phyloP scores from a whole-genome alignment of 169 alveolate genomes.

The Plasmodium berghei region DNA sequence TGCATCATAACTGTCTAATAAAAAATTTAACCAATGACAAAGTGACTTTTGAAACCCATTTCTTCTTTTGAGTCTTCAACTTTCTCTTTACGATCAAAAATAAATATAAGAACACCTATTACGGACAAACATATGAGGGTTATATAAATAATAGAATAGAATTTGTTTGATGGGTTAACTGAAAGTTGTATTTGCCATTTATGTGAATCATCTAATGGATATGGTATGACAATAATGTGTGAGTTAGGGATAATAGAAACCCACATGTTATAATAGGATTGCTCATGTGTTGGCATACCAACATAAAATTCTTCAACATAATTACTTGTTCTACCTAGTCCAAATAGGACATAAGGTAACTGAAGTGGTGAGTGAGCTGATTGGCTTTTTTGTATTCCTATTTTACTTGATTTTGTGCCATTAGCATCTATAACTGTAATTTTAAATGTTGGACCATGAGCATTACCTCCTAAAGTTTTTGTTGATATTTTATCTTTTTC shows the following conservation, averaged over 20 bases:
- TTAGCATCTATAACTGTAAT: constrained; percentile 85
- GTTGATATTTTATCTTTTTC: constrained; percentile 60
- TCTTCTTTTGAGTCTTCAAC: constrained; percentile 83
- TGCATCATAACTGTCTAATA: too few relatives aligned
- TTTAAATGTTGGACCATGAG: constrained; percentile 84
- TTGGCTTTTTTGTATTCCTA: constrained; percentile 79
- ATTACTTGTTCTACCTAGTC: constrained; percentile 90
- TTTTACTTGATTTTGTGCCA: constrained; percentile 81
- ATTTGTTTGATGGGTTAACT: constrained; percentile 83
- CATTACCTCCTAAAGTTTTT: constrained; percentile 62
- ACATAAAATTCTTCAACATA: constrained; percentile 90
- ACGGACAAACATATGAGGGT: constrained; percentile 78
- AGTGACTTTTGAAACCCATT: constrained; percentile 82
- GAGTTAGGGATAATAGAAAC: constrained; percentile 87
- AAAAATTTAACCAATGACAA: constrained; percentile 48
- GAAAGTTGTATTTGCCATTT: constrained; percentile 86
- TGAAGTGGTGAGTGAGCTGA: constrained; percentile 79
- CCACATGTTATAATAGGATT: constrained; percentile 84
- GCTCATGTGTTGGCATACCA: constrained; percentile 85
- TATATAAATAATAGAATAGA: constrained; percentile 78
- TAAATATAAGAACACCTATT: constrained; percentile 82
- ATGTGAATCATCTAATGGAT: constrained; percentile 79
- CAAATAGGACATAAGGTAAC: constrained; percentile 79
- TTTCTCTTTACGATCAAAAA: constrained; percentile 83
- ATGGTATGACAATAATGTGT: constrained; percentile 83